Evolutionary conservation across 2,329 filamentous ascomycete species (phyloP), one percentile per base, ranked within the genome.

Genomic region (Aspergillus eucalypticola): DNA sequence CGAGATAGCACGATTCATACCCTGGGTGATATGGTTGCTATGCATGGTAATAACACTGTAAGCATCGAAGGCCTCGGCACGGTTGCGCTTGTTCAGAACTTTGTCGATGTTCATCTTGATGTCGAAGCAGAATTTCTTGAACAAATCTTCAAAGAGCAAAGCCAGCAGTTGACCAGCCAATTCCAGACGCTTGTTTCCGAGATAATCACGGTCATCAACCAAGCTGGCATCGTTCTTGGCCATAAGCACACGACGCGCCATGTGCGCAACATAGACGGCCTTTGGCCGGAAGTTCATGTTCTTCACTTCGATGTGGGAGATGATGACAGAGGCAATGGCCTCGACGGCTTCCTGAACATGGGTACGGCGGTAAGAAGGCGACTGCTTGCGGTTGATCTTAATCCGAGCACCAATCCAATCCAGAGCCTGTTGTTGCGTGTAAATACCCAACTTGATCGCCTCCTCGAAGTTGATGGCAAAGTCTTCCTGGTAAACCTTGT

Each of bases 391-490:
- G 51, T 92, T 92, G 82, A 96, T 95, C 79, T 96, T 94, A 51
- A 97, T 90, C 51, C 92, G 86, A 19, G 86, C 81, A 19, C 95
- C 94, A 60, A 99, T 89, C 73, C 92, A 98, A 66, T 99, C 95
- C 10, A 99, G 81, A 1, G 95, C 95, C 76, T 98, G 93, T 64
- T 98, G 92, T 73, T 99, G 95, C 0, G 95, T 98, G 70, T 89
- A 91, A 29, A 99, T 88, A 7, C 90, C 89, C 15, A 89, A 87
- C 71, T 91, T 92, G 62, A 90, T 87, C 3, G 90, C 91, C 66
- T 96, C 92, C 71, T 99, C 95, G 63, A 99, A 96, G 75, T 98
- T 99, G 73, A 96, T 88, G 1, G 92, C 84, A 69, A 99, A 99
- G 67, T 94, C 91, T 72, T 99, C 95, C 75, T 98, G 95, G 71